A percentile compares a stretch with the other conserved stretches of the same genome.
Evolutionary conservation across 2,329 filamentous ascomycete genomes (phyloP).

Genomic region (Trichophaea hybrida): DNA sequence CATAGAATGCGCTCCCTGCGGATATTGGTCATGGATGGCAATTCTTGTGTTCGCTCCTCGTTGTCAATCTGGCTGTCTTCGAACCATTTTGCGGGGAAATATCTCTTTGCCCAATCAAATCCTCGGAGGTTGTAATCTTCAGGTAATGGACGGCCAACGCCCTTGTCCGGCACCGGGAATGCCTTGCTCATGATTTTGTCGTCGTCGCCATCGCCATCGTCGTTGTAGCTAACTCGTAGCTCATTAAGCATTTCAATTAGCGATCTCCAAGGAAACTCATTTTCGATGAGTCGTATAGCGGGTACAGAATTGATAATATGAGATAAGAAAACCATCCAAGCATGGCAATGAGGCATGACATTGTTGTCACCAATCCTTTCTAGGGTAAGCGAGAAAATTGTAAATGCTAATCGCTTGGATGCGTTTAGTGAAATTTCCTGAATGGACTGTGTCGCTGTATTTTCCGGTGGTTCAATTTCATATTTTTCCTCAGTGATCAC

Average conservation of each 20-base stretch:
- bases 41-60: constrained; percentile 51
- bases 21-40: constrained; percentile 43
- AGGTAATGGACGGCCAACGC: constrained; percentile 43
- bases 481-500: background rate
- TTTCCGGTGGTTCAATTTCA: background rate
- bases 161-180: constrained; percentile 38
- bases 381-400: constrained; percentile 38
- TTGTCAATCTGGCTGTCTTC: constrained; percentile 45
- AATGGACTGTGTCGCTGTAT: constrained; percentile 11
- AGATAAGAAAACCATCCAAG: constrained; percentile 45
- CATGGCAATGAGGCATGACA: constrained; percentile 48
- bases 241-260: constrained; percentile 37
- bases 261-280: constrained; percentile 41
- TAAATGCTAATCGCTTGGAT: constrained; percentile 34
- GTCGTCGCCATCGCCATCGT: constrained; percentile 30
- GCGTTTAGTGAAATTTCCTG: constrained; percentile 29
- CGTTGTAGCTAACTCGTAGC: background rate
- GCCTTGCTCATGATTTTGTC: constrained; percentile 24
- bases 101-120: constrained; percentile 44
- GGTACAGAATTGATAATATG: constrained; percentile 34
- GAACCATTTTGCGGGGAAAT: constrained; percentile 48
- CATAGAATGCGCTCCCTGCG: constrained; percentile 47
- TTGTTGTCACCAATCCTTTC: constrained; percentile 43
- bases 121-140: constrained; percentile 57
- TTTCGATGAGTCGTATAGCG: constrained; percentile 36